Percentiles rank a stretch among this genome's conserved stretches.
These are phyloP conservation scores for Colletotrichum tabaci DNA, from an alignment of 2,329 filamentous ascomycete species.

Conservation along the genomic window DNA sequence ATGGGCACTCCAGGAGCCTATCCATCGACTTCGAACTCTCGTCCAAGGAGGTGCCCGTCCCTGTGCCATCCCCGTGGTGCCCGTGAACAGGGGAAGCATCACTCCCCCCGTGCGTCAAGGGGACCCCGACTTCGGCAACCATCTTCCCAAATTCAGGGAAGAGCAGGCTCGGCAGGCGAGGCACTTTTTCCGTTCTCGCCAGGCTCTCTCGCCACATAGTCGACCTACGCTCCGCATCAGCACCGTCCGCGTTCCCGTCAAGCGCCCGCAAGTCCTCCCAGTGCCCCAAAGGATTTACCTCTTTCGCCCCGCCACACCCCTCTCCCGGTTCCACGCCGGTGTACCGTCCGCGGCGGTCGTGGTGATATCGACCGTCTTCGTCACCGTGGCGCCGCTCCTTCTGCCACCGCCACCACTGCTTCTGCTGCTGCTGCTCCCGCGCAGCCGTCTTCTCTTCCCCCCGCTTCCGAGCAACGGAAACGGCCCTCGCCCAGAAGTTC, in stretches of 20 bases:
- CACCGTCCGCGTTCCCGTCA: background rate
- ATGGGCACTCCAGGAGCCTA: background rate
- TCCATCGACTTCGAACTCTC: background rate
- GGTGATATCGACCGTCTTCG: background rate
- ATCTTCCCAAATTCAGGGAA: constrained; percentile 4
- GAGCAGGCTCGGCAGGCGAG: background rate
- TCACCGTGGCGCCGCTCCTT: background rate
- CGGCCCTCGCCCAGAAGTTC: background rate
- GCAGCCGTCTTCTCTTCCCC: background rate
- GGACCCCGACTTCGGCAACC: background rate
- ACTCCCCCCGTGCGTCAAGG: background rate
- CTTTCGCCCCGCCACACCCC: background rate
- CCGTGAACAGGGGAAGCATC: too few relatives aligned
- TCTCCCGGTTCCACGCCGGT: background rate
- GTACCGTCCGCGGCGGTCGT: background rate
- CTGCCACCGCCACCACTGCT: too few relatives aligned
- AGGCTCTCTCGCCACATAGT: background rate
- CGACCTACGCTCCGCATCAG: constrained; percentile 4
- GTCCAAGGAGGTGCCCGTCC: background rate
- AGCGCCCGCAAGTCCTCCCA: background rate
- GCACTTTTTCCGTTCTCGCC: background rate
- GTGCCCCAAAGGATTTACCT: background rate
- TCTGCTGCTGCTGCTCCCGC: background rate
- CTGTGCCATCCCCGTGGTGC: background rate
- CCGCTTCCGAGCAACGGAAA: background rate